These are phyloP conservation scores for Luffa acutangula DNA, from an alignment of 306 rosid genomes.

Conservation along the genomic window DNA sequence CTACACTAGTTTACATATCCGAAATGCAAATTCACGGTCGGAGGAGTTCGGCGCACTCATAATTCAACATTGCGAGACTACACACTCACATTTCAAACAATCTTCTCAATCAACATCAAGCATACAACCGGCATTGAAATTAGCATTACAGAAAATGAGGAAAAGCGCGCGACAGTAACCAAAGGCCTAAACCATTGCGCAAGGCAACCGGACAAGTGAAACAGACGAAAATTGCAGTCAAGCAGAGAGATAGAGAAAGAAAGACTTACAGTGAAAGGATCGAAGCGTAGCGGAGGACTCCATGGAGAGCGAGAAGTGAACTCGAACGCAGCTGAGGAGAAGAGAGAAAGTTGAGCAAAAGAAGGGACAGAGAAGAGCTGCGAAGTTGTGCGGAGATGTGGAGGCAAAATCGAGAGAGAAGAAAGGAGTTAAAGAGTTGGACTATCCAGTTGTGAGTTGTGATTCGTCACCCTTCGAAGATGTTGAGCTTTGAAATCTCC, in stretches of 20 bases:
- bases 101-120: not conserved
- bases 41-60: not conserved
- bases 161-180: not conserved
- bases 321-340: conserved; percentile 14
- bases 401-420: conserved; percentile 20
- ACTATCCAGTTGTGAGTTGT: not conserved
- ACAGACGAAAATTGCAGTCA: not conserved
- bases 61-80: not conserved
- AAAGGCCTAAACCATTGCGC: not conserved
- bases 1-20: not conserved
- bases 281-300: conserved; percentile 61
- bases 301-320: conserved; percentile 32
- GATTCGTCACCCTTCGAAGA: conserved; percentile 20
- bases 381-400: conserved; percentile 7
- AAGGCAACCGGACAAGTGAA: not conserved
- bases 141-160: not conserved
- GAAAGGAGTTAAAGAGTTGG: not conserved
- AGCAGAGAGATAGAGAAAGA: conserved; percentile 20
- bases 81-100: not conserved
- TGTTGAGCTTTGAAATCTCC: conserved; percentile 46
- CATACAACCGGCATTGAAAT: not conserved
- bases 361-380: not conserved
- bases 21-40: not conserved
- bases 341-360: not conserved
- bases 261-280: conserved; percentile 54